A percentile compares a stretch with the other conserved stretches of the same genome.
Evolutionary conservation across 495 filamentous ascomycete species (phyloP).

Genomic region (Chaetomium fimeti): DNA sequence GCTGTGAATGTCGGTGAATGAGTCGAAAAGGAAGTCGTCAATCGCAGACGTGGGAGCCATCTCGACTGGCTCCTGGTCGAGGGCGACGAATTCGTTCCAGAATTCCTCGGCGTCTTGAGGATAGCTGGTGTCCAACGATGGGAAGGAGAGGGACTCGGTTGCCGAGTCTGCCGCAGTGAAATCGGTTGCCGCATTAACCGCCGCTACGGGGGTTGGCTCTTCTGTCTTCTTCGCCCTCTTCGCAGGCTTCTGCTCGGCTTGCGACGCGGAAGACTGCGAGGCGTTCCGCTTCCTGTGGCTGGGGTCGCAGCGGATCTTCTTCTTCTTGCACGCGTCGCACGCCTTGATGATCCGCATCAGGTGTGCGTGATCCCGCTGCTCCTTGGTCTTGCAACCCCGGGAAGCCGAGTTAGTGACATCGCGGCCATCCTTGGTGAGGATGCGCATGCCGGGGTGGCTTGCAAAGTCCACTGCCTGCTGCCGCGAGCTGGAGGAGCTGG

Average conservation of each 20-base stretch:
- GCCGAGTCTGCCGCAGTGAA: slow-evolving; percentile 18
- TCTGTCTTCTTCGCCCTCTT: slow-evolving; percentile 44
- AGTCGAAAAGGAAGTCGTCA: slow-evolving; percentile 41
- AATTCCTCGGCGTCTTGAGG: slow-evolving; percentile 27
- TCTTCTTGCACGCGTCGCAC: slow-evolving; percentile 54
- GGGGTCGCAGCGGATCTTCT: slow-evolving; percentile 56
- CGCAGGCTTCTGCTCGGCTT: slow-evolving; percentile 35
- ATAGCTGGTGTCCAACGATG: slow-evolving; percentile 19
- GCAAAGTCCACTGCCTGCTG: slow-evolving; percentile 43
- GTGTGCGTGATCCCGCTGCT: slow-evolving; percentile 59
- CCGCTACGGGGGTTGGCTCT: slow-evolving; percentile 26
- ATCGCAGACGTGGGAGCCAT: slow-evolving; percentile 26
- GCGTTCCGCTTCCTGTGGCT: slow-evolving; percentile 48
- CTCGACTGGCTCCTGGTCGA: slow-evolving; percentile 37
- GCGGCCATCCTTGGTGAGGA: slow-evolving; percentile 56
- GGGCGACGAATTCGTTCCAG: slow-evolving; percentile 46
- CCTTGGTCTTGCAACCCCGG: slow-evolving; percentile 59
- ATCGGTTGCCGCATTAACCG: slow-evolving; percentile 17
- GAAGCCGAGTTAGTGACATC: slow-evolving; percentile 58
- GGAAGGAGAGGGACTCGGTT: slow-evolving; percentile 25
- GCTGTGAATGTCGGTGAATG: slow-evolving; percentile 38
- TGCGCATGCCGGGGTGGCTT: slow-evolving; percentile 56
- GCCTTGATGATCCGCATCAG: slow-evolving; percentile 60
- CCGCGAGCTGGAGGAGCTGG: slow-evolving; percentile 29
- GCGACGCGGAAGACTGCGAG: slow-evolving; percentile 35